Base-by-base conservation (phyloP, 2,329 filamentous ascomycete species). In the Blastomyces parvus region DNA sequence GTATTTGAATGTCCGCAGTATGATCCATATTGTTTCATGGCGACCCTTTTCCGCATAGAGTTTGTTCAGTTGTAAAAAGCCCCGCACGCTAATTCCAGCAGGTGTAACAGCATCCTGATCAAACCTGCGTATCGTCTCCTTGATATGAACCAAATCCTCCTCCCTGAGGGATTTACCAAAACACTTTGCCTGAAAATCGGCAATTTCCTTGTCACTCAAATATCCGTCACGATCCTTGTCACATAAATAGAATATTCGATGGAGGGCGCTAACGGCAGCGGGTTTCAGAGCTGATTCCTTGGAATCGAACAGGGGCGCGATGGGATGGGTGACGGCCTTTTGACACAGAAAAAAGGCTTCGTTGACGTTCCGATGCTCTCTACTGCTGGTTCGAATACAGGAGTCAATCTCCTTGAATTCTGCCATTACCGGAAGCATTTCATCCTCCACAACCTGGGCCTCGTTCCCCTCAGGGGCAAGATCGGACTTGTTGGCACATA, bases 391-490 rank as follows among this genome's bases (percentile, higher is more conserved):
- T 63, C 94, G 85, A 73, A 99, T 97, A 77, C 94, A 99, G 0
- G 92, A 96, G 74, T 99, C 94, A 67, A 99, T 97, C 76, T 97
- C 94, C 73, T 96, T 93, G 78, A 97, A 99, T 78, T 99, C 94
- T 65, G 90, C 88, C 94, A 99, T 97, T 67, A 99, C 88, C 0
- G 94, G 94, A 40, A 97, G 82, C 91, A 99, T 97, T 79, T 99
- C 94, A 74, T 97, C 94, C 71, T 96, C 90, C 56, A 96, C 86
- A 9, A 96, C 88, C 74, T 96, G 90, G 0, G 90, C 84, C 9
- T 90, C 91, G 64, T 83, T 89, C 52, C 85, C 87, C 69, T 89
- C 87, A 2, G 84, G 84, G 2, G 86, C 85, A 62, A 97, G 81
- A 71, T 99, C 94, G n/a, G 91, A 90, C 77, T 99, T 99, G 81